Evolutionary conservation across 768 basidiomycete species (phyloP).

Genomic region (Cytidiella melzeri): DNA sequence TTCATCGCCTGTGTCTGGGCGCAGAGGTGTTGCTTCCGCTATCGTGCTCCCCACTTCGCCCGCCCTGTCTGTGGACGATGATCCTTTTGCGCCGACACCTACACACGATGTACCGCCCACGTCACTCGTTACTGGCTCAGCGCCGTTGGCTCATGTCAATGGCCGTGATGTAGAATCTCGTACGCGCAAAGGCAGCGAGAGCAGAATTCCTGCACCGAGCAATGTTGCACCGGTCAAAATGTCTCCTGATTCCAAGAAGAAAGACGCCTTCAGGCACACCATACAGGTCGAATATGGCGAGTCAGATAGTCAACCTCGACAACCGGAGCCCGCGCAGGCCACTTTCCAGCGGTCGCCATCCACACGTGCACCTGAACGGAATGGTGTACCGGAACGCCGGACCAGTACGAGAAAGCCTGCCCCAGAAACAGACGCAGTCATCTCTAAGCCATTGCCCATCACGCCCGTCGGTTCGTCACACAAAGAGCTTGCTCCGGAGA

Average conservation of each 20-base stretch:
- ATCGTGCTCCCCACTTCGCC: slow-evolving; percentile 40
- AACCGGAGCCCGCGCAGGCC: slow-evolving; percentile 11
- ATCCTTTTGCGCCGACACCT: slow-evolving; percentile 61
- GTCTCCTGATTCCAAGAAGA: slow-evolving; percentile 40
- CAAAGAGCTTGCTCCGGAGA: slow-evolving; percentile 9
- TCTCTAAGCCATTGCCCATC: slow-evolving; percentile 28
- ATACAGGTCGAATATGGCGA: slow-evolving; percentile 96
- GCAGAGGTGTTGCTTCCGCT: slow-evolving; percentile 34
- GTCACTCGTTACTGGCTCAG: slow-evolving; percentile 3
- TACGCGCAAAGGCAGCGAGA: slow-evolving; percentile 11
- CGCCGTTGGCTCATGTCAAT: slow-evolving; percentile 2
- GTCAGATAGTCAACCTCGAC: slow-evolving; percentile 28
- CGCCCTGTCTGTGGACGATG: slow-evolving; percentile 45
- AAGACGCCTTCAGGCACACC: slow-evolving; percentile 72
- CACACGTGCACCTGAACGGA: slow-evolving; percentile 1
- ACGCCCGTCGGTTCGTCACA: slow-evolving; percentile 12
- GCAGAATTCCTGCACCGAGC: slow-evolving; percentile 6
- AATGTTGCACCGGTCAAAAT: slow-evolving; percentile 30
- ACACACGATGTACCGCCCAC: slow-evolving; percentile 20
- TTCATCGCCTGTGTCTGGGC: slow-evolving; percentile 29
- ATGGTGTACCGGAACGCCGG: slow-evolving; percentile 2
- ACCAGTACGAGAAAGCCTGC: slow-evolving; percentile 8
- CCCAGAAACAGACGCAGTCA: slow-evolving; percentile 9
- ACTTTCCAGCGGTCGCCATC: slow-evolving; percentile 16
- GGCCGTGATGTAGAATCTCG: slow-evolving; percentile 6